Conservation (phyloP, 805 yeast species). For the Spathaspora girioi region DNA sequence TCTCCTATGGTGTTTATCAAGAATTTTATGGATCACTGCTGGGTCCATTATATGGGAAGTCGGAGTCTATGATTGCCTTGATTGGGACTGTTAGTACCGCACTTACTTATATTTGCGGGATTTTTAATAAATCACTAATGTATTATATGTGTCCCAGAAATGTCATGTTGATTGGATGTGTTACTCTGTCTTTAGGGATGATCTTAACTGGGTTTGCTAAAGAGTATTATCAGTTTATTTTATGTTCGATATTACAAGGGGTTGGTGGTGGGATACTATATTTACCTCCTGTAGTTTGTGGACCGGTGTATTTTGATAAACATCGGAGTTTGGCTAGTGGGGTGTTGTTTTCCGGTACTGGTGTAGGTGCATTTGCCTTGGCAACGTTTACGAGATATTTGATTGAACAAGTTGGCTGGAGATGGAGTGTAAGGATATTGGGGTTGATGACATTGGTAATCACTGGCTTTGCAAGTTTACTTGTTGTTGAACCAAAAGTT, state of each 20-base stretch:
- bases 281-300: constrained; percentile 30
- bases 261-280: constrained; percentile 29
- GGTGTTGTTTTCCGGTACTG: constrained; percentile 31
- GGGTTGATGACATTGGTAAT: constrained; percentile 22
- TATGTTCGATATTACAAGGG: constrained; percentile 32
- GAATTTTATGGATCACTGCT: constrained; percentile 24
- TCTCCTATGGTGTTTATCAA: constrained; percentile 36
- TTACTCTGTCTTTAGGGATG: constrained; percentile 23
- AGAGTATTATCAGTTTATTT: constrained; percentile 20
- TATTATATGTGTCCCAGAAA: constrained; percentile 13
- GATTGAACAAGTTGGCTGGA: constrained; percentile 26
- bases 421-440: constrained; percentile 27
- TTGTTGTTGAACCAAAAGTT: constrained; percentile 12
- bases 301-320: constrained; percentile 25
- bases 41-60: constrained; percentile 23
- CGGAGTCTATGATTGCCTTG: constrained; percentile 25
- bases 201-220: constrained; percentile 21
- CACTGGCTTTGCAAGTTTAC: constrained; percentile 11
- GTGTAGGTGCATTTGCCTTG: constrained; percentile 30
- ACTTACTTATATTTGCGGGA: constrained; percentile 23
- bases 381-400: constrained; percentile 24
- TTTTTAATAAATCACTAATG: constrained; percentile 19
- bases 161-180: constrained; percentile 24
- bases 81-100: constrained; percentile 31
- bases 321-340: constrained; percentile 34